Conservation (phyloP, 306 rosid species). For the Oemleria cerasiformis region DNA sequence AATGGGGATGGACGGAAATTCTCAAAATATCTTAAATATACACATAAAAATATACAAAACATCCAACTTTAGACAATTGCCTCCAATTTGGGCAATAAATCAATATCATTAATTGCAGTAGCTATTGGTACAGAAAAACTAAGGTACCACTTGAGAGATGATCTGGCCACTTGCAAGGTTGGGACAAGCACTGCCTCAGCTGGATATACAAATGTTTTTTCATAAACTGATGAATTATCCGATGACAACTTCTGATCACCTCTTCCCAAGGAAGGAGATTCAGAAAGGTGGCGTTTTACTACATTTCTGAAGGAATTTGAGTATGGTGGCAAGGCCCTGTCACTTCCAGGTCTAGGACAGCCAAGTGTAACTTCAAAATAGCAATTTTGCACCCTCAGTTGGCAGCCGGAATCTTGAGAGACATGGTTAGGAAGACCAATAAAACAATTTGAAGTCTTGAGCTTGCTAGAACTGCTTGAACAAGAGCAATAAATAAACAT, state of each 20-base stretch:
- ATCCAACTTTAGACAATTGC: background rate
- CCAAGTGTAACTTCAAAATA: conserved; percentile 92
- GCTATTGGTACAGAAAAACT: background rate
- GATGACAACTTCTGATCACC: conserved; percentile 66
- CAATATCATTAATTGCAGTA: background rate
- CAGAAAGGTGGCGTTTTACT: conserved; percentile 50
- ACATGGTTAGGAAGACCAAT: conserved; percentile 73
- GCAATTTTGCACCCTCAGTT: conserved; percentile 77
- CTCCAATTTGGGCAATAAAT: conserved; percentile 1
- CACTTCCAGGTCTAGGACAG: conserved; percentile 59
- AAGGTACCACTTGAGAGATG: conserved; percentile 79
- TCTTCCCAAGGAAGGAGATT: conserved; percentile 53
- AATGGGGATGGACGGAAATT: background rate
- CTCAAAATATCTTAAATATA: background rate
- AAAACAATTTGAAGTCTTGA: conserved; percentile 65
- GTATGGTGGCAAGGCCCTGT: conserved; percentile 44
- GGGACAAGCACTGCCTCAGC: conserved; percentile 92
- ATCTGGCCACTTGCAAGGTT: conserved; percentile 66
- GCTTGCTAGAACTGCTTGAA: conserved; percentile 64
- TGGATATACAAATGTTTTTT: conserved; percentile 80
- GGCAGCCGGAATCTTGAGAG: conserved; percentile 83
- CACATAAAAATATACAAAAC: background rate
- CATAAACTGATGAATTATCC: conserved; percentile 48
- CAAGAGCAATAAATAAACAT: conserved; percentile 8
- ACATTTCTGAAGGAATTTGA: conserved; percentile 41